These are phyloP conservation scores for Dissophora globulifera DNA, from an alignment of 192 early-diverging fungal genomes.

Conservation along the genomic window DNA sequence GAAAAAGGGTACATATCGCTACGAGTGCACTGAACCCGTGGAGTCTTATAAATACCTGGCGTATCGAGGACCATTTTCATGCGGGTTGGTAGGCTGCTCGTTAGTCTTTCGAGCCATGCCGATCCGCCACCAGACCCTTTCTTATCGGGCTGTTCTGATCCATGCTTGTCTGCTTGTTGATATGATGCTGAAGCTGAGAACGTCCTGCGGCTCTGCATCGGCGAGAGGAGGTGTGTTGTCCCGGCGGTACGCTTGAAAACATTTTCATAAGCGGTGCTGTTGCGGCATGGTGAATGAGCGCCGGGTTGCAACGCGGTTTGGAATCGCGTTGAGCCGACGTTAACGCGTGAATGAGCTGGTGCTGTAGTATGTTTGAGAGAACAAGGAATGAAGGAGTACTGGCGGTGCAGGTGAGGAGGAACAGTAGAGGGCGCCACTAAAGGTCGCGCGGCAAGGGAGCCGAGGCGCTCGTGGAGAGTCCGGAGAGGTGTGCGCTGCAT, in stretches of 20 bases:
- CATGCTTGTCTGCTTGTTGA: no score
- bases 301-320: background rate
- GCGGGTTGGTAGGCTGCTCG: constrained; percentile 33
- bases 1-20: no score
- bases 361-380: no score
- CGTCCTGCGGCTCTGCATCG: background rate
- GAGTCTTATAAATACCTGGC: constrained; percentile 16
- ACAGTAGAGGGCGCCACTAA: no score
- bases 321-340: background rate
- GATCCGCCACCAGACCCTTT: constrained; percentile 12
- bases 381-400: no score
- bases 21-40: no score
- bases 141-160: background rate
- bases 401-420: no score
- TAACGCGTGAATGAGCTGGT: background rate
- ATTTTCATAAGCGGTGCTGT: background rate
- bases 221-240: background rate
- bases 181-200: constrained; percentile 5
- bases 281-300: background rate
- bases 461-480: background rate
- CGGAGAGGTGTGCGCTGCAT: constrained; percentile 3
- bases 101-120: background rate
- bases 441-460: background rate
- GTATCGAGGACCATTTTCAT: constrained; percentile 45
- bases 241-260: background rate